Base-by-base conservation (phyloP, 2,329 filamentous ascomycete genomes). In the Neopestalotiopsis sp. region DNA sequence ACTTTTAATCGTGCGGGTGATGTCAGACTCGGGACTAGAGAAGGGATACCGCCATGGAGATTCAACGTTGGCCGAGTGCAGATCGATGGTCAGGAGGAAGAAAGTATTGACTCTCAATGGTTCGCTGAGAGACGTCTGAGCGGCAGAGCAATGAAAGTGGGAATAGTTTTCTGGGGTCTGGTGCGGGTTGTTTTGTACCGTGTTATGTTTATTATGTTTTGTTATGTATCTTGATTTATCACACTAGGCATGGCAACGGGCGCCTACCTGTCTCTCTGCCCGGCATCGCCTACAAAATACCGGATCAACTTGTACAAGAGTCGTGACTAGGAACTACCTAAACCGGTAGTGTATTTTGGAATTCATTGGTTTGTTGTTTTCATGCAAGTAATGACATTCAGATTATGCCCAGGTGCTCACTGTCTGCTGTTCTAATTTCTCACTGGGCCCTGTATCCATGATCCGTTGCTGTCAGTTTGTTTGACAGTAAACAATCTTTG, bases 381-480 rank as follows among this genome's bases (percentile, higher is more conserved):
- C 5, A 53, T 38, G 34, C 10, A 38, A 10, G 34, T 38, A 7
- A 38, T 38, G 34, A 38, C 34, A 38, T 38, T 10, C 34, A 38
- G 49, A 14, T 28, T 4, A 28, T 28, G 24, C 24, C 13, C 13
- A 59, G 9, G 24, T 59, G 4, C 4, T 28, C n/a, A 30, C 30
- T 40, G 14, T 42, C 13, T 61, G 59, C 59, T 61, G 59, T 61
- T 30, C 59, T 20, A 61, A 61, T 53, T n/a, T 53, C 45, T 53
- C n/a, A 61, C 10, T 34, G 34, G 59, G 10, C 12, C 59, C 24
- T 28, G 24, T 28, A 28, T 28, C 24, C 24, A 28, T 20, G 13
- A 7, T 59, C 57, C 57, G 24, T 30, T 59, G 57, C 6, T 20
- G 13, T 28, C 24, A 28, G 34, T n/a, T 38, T 61, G 59, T 38